Evolutionary conservation across 2,329 filamentous ascomycete species (phyloP), one percentile per base, ranked within the genome.

Genomic region (Colletotrichum euphorbiae): DNA sequence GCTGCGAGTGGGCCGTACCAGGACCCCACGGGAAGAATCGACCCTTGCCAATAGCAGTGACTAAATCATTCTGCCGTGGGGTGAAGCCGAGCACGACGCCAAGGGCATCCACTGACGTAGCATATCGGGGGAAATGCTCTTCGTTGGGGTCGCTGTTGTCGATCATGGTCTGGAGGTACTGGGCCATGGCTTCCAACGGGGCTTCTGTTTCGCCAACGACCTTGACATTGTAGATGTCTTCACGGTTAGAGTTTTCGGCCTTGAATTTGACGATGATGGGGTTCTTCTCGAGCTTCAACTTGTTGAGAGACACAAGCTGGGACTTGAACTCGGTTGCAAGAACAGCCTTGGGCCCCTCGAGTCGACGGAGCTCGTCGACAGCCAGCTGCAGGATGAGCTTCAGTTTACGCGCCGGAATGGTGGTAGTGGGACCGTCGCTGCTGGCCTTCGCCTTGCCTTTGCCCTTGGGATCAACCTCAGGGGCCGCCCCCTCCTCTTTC

Each of bases 311-410:
- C 21, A 87, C 73, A 4, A 87, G 75, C 67, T 85, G 80, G 50
- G 75, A 79, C 72, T 87, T 87, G 77, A 81, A 86, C 71, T 88
- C 85, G 0, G 84, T 83, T 4, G 82, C 84, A 12, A 80, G 66
- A 4, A 78, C 58, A 38, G 77, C 60, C 1, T 70, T 71, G n/a
- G 75, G 72, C 42, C 28, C 28, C 28, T 78, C 74, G 3, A 72
- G 75, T 12, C 71, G 71, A 3, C 71, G 72, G 3, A 87, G 73
- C 17, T 78, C 69, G 0, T 72, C 68, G 5, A 87, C 70, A 4
- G 80, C 78, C 13, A 77, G 72, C 13, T 77, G 69, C 36, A 87
- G 77, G 24, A 85, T 78, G 6, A 78, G 69, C 45, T 80, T 77
- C 0, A 85, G 77, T 66, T 85, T 84, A 12, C 77, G 77, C 1